Evolutionary conservation across 1,139 yeast species (phyloP).

Genomic region (Spathaspora sp.): DNA sequence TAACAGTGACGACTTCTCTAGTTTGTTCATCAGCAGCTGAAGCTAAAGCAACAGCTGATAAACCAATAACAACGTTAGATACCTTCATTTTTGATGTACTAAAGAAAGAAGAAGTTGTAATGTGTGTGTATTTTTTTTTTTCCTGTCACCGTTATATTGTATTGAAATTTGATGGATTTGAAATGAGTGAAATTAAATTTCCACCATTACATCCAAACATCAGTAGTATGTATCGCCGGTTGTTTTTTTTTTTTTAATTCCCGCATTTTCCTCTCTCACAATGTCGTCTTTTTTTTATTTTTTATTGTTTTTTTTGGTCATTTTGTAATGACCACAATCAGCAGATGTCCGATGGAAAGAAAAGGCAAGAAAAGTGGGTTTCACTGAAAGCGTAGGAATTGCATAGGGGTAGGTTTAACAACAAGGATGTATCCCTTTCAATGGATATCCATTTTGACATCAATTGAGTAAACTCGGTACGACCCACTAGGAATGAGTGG

Average conservation of each 20-base stretch:
- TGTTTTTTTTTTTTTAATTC: not conserved
- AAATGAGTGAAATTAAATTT: slow-evolving; percentile 1
- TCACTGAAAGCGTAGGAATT: not conserved
- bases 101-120: not conserved
- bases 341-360: not conserved
- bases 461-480: not conserved
- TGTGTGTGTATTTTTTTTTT: not conserved
- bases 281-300: not conserved
- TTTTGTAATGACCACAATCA: not conserved
- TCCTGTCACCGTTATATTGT: not conserved
- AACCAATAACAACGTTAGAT: slow-evolving; percentile 20
- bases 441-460: not conserved
- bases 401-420: not conserved
- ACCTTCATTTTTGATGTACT: slow-evolving; percentile 22
- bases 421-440: not conserved
- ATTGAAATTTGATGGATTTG: not conserved
- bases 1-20: slow-evolving; percentile 17
- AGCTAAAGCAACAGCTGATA: slow-evolving; percentile 21
- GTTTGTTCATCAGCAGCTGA: slow-evolving; percentile 17
- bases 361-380: not conserved
- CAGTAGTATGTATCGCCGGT: not conserved
- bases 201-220: slow-evolving; percentile 2
- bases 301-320: not conserved
- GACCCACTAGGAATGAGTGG: not conserved
- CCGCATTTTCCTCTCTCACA: slow-evolving; percentile 1